Evolutionary conservation across 2,329 filamentous ascomycete genomes (phyloP), one percentile per base, ranked within the genome.

Genomic region (Exophiala calicioides): DNA sequence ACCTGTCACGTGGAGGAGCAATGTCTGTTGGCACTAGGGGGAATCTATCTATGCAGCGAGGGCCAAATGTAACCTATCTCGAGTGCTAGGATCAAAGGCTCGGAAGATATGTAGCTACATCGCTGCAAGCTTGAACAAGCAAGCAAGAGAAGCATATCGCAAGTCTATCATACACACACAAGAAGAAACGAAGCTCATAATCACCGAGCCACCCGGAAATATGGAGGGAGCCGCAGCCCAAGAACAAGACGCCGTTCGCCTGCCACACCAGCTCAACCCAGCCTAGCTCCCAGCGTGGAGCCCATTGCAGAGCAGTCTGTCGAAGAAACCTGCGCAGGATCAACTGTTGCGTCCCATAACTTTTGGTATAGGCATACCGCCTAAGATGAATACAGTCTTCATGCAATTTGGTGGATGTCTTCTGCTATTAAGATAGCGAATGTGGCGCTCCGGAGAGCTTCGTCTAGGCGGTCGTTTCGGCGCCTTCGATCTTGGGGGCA

Each of bases 81-180:
- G 39, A 43, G 50, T 32, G 21, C 41, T 36, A 24, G 20, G 23
- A 5, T 10, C 19, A 27, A 41, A 26, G 44, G 20, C 36, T 33
- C 41, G 41, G 32, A 38, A 13, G 40, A 44, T 29, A 36, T 41
- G 38, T 39, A 50, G 45, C 34, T 42, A 37, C 37, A 47, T 42
- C 16, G 32, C 37, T 33, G 26, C 32, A 23, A 29, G 13, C 13
- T 33, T 42, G 30, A 23, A 42, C 31, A 35, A 29, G 19, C 10
- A 27, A 34, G 21, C 49, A 16, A 13, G 40, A 42, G 18, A 46
- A 44, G 19, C 47, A 47, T 49, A 49, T 44, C 31, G 18, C 41
- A 41, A 44, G 48, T 55, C 52, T 55, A 55, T 55, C 48, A 55
- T 55, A 55, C 52, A 55, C 44, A 48, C 37, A 40, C 41, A 44